A percentile compares a stretch with the other conserved stretches of the same genome.
Evolutionary conservation across 225 moss, liverwort and hornwort genomes (phyloP).

Genomic region (Sphagnum contortum): DNA sequence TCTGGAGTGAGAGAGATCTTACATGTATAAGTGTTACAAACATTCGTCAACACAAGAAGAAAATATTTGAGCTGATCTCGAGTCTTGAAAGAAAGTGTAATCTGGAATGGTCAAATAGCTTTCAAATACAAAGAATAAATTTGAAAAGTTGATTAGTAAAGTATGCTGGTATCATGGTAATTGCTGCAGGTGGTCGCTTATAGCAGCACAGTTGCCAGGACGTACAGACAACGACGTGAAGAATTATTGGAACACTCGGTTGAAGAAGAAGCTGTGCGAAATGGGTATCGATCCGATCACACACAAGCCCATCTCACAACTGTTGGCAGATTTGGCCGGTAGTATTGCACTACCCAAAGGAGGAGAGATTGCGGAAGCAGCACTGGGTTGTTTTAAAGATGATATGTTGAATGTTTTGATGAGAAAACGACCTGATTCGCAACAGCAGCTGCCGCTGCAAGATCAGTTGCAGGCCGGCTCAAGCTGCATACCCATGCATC

Average conservation of each 20-base stretch:
- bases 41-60: too few relatives aligned
- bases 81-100: too few relatives aligned
- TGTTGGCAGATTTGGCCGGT: slow-evolving; percentile 58
- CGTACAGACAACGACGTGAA: slow-evolving; percentile 63
- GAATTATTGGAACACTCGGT: slow-evolving; percentile 63
- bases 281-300: slow-evolving; percentile 71
- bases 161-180: too few relatives aligned
- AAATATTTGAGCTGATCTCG: too few relatives aligned
- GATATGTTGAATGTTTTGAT: slow-evolving; percentile 64
- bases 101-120: too few relatives aligned
- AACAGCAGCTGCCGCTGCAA: slow-evolving; percentile 44
- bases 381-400: slow-evolving; percentile 65
- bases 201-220: slow-evolving; percentile 62
- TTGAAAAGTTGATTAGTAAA: too few relatives aligned
- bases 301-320: slow-evolving; percentile 64
- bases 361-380: slow-evolving; percentile 60
- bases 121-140: too few relatives aligned
- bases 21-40: too few relatives aligned
- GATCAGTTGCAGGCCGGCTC: slow-evolving; percentile 1
- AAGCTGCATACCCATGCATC: too few relatives aligned
- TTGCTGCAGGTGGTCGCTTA: slow-evolving; percentile 52
- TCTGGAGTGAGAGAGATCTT: too few relatives aligned
- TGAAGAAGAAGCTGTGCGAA: slow-evolving; percentile 61
- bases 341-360: slow-evolving; percentile 64
- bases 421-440: slow-evolving; percentile 38